phyloP scores from a whole-genome alignment of 768 basidiomycete species.

The Hygrophoropsis aurantiaca region DNA sequence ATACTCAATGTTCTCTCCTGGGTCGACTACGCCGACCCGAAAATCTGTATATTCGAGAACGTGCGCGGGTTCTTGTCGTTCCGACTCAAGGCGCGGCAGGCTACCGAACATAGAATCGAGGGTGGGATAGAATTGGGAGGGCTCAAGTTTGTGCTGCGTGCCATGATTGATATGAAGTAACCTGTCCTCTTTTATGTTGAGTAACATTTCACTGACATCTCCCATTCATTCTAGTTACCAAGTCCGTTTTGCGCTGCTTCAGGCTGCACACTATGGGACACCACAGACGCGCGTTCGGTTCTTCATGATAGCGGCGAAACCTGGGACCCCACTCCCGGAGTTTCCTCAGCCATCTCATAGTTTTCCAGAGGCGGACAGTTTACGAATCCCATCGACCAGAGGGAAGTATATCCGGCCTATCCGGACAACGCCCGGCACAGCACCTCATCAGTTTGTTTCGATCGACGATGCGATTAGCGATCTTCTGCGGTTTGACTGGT shows the following conservation, averaged over 20 bases:
- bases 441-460: conserved; percentile 54
- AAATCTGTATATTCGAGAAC: conserved; percentile 49
- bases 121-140: conserved; percentile 77
- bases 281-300: conserved; percentile 46
- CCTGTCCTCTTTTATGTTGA: conserved; percentile 7
- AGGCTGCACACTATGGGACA: conserved; percentile 49
- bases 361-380: conserved; percentile 36
- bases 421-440: conserved; percentile 34
- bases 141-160: conserved; percentile 62
- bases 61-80: conserved; percentile 45
- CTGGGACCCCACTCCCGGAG: conserved; percentile 33
- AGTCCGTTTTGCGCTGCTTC: conserved; percentile 40
- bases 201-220: neutral
- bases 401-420: conserved; percentile 35
- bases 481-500: conserved; percentile 76
- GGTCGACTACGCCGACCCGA: conserved; percentile 41
- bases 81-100: conserved; percentile 38
- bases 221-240: conserved; percentile 36
- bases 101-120: conserved; percentile 42
- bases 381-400: conserved; percentile 54
- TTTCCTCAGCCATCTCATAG: conserved; percentile 46
- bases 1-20: conserved; percentile 57
- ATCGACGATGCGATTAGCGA: conserved; percentile 76
- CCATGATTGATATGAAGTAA: conserved; percentile 67
- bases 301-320: conserved; percentile 47